Evolutionary conservation across 2,329 filamentous ascomycete species (phyloP).

Genomic region (Fusarium heterosporum): DNA sequence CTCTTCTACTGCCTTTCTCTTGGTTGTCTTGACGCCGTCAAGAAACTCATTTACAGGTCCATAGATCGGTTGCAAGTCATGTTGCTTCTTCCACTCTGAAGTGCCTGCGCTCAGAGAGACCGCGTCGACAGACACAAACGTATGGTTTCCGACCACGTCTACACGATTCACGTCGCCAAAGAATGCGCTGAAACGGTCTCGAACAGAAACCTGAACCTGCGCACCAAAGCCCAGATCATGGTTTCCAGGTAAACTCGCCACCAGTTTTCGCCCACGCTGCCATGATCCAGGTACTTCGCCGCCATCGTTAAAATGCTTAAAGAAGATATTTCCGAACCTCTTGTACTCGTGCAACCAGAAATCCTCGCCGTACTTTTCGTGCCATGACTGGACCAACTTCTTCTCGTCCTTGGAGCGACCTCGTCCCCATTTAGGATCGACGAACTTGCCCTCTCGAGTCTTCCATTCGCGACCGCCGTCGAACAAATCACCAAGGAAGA

Average conservation of each 20-base stretch:
- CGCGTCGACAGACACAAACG: constrained; percentile 90
- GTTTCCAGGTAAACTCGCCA: constrained; percentile 90
- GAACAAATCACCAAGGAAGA: constrained; percentile 95
- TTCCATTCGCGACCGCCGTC: constrained; percentile 97
- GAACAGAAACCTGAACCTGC: constrained; percentile 82
- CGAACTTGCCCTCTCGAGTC: constrained; percentile 70
- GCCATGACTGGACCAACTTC: constrained; percentile 72
- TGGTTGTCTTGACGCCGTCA: constrained; percentile 70
- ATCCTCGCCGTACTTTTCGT: constrained; percentile 78
- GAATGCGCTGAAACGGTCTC: constrained; percentile 85
- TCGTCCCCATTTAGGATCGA: constrained; percentile 69
- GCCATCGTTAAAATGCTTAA: constrained; percentile 73
- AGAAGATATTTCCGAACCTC: constrained; percentile 88
- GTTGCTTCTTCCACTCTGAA: constrained; percentile 62
- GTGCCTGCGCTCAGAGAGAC: constrained; percentile 84
- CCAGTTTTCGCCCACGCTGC: constrained; percentile 78
- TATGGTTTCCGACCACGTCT: constrained; percentile 93
- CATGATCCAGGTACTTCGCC: constrained; percentile 66
- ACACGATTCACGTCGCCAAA: constrained; percentile 94
- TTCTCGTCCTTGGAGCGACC: constrained; percentile 64
- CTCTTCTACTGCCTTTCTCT: constrained; percentile 74
- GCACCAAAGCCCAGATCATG: constrained; percentile 94
- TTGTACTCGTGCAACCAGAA: constrained; percentile 91
- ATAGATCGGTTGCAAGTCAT: constrained; percentile 74
- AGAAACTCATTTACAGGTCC: constrained; percentile 82